Conservation (phyloP, 352 stramenopile genomes). For the Globisporangium uncinulatum region DNA sequence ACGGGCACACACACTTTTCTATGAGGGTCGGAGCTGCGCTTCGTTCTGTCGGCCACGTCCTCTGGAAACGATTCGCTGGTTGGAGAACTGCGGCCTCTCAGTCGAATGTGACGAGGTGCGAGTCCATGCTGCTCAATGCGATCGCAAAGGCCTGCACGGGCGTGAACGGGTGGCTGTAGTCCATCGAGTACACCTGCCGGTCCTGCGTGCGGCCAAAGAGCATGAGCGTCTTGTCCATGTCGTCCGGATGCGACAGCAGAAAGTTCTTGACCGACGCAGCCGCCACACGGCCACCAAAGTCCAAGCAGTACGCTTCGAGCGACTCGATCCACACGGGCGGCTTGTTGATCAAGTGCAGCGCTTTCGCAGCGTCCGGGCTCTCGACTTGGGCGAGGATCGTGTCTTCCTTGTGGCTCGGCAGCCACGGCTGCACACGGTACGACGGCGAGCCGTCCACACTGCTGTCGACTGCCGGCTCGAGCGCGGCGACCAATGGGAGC, state of each 20-base stretch:
- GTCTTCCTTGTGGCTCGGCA: constrained; percentile 60
- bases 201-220: constrained; percentile 84
- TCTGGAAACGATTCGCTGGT: too few relatives aligned
- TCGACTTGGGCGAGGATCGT: constrained; percentile 76
- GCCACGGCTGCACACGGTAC: constrained; percentile 57
- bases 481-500: constrained; percentile 45
- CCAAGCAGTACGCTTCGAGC: constrained; percentile 73
- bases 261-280: constrained; percentile 88
- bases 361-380: constrained; percentile 46
- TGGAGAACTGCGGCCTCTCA: constrained; percentile 17
- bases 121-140: constrained; percentile 85
- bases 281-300: constrained; percentile 8
- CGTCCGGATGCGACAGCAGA: constrained; percentile 69
- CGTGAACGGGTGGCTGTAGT: constrained; percentile 82
- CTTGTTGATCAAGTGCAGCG: constrained; percentile 82
- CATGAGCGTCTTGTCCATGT: constrained; percentile 86
- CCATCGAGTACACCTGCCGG: constrained; percentile 86
- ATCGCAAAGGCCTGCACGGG: constrained; percentile 85
- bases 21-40: too few relatives aligned
- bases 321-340: constrained; percentile 86
- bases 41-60: too few relatives aligned
- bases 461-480: constrained; percentile 35
- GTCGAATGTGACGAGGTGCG: constrained; percentile 83
- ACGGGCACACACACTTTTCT: too few relatives aligned
- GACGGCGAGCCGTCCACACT: constrained; percentile 30